Conservation (phyloP, 495 filamentous ascomycete genomes). For the Aspergillus biplanus region DNA sequence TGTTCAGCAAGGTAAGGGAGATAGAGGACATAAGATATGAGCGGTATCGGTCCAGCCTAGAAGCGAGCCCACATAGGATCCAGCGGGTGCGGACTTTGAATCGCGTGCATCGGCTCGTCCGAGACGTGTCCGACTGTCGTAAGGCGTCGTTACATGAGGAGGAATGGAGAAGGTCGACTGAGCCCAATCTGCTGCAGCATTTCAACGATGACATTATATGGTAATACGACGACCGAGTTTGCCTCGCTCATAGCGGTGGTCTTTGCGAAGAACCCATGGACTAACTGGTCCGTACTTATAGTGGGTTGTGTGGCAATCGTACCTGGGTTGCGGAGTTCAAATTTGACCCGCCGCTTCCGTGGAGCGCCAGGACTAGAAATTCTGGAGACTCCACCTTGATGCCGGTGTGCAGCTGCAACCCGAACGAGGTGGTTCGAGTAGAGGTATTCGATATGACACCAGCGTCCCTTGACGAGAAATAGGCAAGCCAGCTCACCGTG, state of each 20-base stretch:
- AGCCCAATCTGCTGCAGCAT: neutral
- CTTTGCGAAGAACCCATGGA: neutral
- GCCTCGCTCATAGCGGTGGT: neutral
- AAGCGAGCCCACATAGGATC: neutral
- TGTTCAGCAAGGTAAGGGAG: neutral
- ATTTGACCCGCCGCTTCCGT: neutral
- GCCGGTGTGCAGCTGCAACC: constrained; percentile 1
- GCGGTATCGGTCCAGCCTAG: neutral
- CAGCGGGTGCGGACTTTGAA: constrained; percentile 2
- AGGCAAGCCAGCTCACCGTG: neutral
- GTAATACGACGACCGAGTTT: neutral
- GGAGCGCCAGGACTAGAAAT: neutral
- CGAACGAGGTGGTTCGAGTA: neutral
- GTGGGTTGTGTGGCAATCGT: neutral
- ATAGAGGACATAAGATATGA: neutral
- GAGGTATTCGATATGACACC: neutral
- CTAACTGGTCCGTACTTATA: neutral
- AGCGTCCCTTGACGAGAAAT: neutral
- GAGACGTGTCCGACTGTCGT: neutral
- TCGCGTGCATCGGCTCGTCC: neutral
- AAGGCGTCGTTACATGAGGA: constrained; percentile 1
- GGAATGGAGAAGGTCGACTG: constrained; percentile 2
- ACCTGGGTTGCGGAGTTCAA: neutral
- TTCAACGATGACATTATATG: neutral
- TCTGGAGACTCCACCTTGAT: neutral